Evolutionary conservation across 257 asterid species (phyloP), one percentile per base, ranked within the genome.

Genomic region (Handroanthus guayacan): DNA sequence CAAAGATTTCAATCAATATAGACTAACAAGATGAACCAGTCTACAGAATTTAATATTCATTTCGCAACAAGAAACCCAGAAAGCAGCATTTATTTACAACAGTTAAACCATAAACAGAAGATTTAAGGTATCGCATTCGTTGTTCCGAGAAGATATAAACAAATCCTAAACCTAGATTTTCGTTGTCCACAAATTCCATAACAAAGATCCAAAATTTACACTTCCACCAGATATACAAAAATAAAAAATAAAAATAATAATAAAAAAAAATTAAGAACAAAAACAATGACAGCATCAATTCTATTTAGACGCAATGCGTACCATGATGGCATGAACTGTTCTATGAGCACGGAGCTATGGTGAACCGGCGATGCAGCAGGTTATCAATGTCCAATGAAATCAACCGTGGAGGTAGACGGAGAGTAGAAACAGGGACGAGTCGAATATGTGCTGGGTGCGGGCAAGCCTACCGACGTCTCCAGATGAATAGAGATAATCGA

Each of bases 311-410:
- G 38, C 38, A 45, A 58, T 38, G 60, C 78, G 50, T 76, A 85
- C 89, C 91, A 85, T 85, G 61, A 50, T 69, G 12, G 85, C 83
- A 76, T 75, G 68, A 68, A 82, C 41, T 74, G 65, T 48, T 36
- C 58, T 6, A 73, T 48, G 54, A 43, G 57, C 70, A 34, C 45
- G 54, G 18, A 11, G 70, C 45, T 61, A 63, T 38, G 66, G 73
- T 68, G 43, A 62, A 38, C 58, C 56, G 76, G 71, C 81, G 67
- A 61, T 25, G 64, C 75, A 82, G 83, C 82, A 60, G 71, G 50
- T 25, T 5, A 41, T 41, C 6, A 41, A 4, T 62, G 43, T 50
- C 34, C 6, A 41, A 4, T 55, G 43, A 43, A 34, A 41, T 62
- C 31, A 38, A 17, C 41, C 52, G 43, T n/a, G 7, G 54, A 13